phyloP scores from a whole-genome alignment of 345 rosid species.

The Citrus sp. region DNA sequence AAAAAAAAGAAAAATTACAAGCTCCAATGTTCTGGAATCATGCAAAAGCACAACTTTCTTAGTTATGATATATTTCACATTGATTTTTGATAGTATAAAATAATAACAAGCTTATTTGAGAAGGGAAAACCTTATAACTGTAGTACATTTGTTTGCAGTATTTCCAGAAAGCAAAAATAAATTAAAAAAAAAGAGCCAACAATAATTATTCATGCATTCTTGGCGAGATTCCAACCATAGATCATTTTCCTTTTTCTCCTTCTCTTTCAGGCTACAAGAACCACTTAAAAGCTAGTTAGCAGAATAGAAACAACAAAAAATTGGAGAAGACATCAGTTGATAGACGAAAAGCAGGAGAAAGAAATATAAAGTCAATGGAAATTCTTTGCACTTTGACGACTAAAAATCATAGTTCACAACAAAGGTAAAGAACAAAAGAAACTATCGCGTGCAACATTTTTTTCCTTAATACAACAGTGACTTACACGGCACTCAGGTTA shows the following conservation, averaged over 20 bases:
- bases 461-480: constrained; percentile 1
- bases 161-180: too few relatives aligned
- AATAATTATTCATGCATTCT: background rate
- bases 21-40: background rate
- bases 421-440: background rate
- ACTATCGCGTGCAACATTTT: background rate
- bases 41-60: background rate
- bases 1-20: background rate
- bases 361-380: background rate
- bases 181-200: background rate
- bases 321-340: background rate
- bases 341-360: background rate
- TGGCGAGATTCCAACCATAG: background rate
- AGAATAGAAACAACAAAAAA: background rate
- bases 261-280: background rate
- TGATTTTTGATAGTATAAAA: background rate
- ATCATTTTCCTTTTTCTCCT: background rate
- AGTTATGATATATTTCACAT: background rate
- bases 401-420: background rate
- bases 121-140: background rate
- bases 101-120: background rate
- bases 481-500: background rate
- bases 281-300: background rate
- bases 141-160: too few relatives aligned
- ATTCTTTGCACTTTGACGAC: background rate